phyloP scores from a whole-genome alignment of 306 rosid genomes.

The Trifolium fragiferum region DNA sequence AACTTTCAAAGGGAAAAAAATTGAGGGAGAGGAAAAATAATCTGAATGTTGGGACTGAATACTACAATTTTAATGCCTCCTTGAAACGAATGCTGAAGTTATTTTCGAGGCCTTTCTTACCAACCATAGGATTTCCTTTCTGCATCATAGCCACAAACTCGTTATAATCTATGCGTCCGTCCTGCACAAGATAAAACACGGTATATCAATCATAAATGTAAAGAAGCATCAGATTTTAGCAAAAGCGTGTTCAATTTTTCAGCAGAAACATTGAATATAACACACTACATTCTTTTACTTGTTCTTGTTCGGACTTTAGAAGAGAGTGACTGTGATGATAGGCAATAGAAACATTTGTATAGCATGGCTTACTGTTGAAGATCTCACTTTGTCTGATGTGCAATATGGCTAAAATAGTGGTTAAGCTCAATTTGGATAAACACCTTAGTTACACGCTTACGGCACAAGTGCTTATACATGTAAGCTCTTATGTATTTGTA shows the following conservation, averaged over 20 bases:
- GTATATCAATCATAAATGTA: not conserved
- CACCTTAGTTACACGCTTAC: no score
- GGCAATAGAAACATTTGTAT: not conserved
- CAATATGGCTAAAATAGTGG: no score
- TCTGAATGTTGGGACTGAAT: conserved; percentile 18
- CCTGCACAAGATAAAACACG: conserved; percentile 56
- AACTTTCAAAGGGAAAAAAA: conserved; percentile 26
- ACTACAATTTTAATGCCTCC: conserved; percentile 61
- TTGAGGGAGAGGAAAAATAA: not conserved
- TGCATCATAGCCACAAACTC: conserved; percentile 99
- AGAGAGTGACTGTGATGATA: not conserved
- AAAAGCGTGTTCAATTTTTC: conserved; percentile 14
- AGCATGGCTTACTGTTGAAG: not conserved
- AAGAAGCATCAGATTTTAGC: conserved; percentile 1
- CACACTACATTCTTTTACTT: not conserved
- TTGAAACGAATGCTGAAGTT: conserved; percentile 78
- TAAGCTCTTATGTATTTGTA: not conserved
- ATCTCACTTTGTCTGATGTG: not conserved
- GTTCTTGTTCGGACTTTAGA: not conserved
- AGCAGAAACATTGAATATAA: conserved; percentile 18
- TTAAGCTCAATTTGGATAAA: no score
- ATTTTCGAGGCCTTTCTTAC: conserved; percentile 72
- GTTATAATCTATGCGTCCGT: conserved; percentile 91
- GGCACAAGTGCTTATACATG: no score
- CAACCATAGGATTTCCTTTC: conserved; percentile 67